Conservation (phyloP, 1,284 basidiomycete genomes). For the Malassezia obtusa region DNA sequence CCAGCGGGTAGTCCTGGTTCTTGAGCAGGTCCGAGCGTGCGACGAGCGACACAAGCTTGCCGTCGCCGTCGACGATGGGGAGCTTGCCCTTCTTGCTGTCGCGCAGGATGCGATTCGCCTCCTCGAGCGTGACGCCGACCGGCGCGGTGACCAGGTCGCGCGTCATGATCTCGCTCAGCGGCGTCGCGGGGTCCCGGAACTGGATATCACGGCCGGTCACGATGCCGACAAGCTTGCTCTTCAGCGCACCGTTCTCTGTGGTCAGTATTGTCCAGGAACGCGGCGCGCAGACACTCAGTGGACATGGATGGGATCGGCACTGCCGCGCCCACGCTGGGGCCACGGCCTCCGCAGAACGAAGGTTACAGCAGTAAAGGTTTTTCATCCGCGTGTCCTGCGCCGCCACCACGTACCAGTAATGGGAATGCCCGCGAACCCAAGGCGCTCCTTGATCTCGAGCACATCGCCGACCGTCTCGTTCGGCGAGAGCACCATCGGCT, state of each 20-base stretch:
- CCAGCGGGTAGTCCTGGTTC: slow-evolving; percentile 92
- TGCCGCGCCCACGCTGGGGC: slow-evolving; percentile 60
- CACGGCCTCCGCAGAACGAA: slow-evolving; percentile 73
- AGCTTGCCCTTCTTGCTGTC: slow-evolving; percentile 97
- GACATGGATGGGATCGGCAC: slow-evolving; percentile 56
- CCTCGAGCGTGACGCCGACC: slow-evolving; percentile 59
- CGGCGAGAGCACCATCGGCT: slow-evolving; percentile 70
- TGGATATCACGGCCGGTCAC: slow-evolving; percentile 94
- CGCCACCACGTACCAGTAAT: slow-evolving; percentile 68
- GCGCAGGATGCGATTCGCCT: slow-evolving; percentile 89
- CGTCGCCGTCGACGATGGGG: slow-evolving; percentile 50
- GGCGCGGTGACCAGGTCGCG: slow-evolving; percentile 42
- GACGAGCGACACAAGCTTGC: slow-evolving; percentile 39
- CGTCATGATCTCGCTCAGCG: slow-evolving; percentile 85
- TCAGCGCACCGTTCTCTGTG: slow-evolving; percentile 74
- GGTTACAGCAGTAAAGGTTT: slow-evolving; percentile 55
- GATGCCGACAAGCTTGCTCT: slow-evolving; percentile 84
- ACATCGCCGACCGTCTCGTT: slow-evolving; percentile 75
- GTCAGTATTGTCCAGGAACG: slow-evolving; percentile 23
- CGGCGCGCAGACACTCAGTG: slow-evolving; percentile 41
- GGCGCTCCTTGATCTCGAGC: slow-evolving; percentile 77
- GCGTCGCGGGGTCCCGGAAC: slow-evolving; percentile 65
- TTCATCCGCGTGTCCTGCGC: slow-evolving; percentile 52
- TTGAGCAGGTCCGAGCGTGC: slow-evolving; percentile 87
- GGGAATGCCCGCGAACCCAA: slow-evolving; percentile 94